A percentile compares a stretch with the other conserved stretches of the same genome.
These are phyloP conservation scores for Leccinum obscurum DNA, from an alignment of 768 basidiomycete genomes.

Conservation along the genomic window DNA sequence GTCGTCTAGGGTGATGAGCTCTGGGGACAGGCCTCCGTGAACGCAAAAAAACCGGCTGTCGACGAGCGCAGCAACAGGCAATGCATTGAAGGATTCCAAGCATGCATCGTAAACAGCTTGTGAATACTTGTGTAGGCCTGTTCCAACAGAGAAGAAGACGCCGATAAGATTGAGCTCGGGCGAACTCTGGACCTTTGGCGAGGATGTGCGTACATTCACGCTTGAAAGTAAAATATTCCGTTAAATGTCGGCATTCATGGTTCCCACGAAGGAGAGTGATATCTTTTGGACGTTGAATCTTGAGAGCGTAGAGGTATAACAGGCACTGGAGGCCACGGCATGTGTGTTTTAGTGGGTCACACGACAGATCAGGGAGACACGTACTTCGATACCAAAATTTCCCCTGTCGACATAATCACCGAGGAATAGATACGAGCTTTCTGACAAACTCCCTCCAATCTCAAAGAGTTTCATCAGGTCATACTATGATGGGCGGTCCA, in stretches of 20 bases:
- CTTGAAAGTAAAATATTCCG: slow-evolving; percentile 98
- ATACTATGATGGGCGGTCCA: slow-evolving; percentile 53
- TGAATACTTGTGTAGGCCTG: slow-evolving; percentile 31
- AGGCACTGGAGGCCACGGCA: slow-evolving; percentile 57
- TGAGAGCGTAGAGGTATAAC: slow-evolving; percentile 89
- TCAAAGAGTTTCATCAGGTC: slow-evolving; percentile 98
- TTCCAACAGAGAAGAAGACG: slow-evolving; percentile 14
- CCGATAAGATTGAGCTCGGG: slow-evolving; percentile 9
- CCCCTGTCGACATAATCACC: slow-evolving; percentile 98
- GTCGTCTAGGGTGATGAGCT: slow-evolving; percentile 78
- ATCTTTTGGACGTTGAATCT: slow-evolving; percentile 84
- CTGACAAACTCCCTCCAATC: slow-evolving; percentile 81
- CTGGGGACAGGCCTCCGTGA: slow-evolving; percentile 93
- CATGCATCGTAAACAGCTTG: slow-evolving; percentile 85
- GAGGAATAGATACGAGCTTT: slow-evolving; percentile 89
- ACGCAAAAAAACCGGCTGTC: slow-evolving; percentile 97
- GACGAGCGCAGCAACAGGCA: slow-evolving; percentile 90
- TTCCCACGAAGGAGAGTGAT: slow-evolving; percentile 89
- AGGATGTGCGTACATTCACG: slow-evolving; percentile 73
- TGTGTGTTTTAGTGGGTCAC: neutral
- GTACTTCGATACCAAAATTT: slow-evolving; percentile 80
- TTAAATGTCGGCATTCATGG: slow-evolving; percentile 96
- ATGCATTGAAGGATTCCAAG: slow-evolving; percentile 83
- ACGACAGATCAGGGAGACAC: slow-evolving; percentile 14
- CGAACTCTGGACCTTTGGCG: slow-evolving; percentile 5